A percentile compares a stretch with the other conserved stretches of the same genome.
These are phyloP conservation scores for Collybia sordida DNA, from an alignment of 768 basidiomycete genomes.

Conservation along the genomic window DNA sequence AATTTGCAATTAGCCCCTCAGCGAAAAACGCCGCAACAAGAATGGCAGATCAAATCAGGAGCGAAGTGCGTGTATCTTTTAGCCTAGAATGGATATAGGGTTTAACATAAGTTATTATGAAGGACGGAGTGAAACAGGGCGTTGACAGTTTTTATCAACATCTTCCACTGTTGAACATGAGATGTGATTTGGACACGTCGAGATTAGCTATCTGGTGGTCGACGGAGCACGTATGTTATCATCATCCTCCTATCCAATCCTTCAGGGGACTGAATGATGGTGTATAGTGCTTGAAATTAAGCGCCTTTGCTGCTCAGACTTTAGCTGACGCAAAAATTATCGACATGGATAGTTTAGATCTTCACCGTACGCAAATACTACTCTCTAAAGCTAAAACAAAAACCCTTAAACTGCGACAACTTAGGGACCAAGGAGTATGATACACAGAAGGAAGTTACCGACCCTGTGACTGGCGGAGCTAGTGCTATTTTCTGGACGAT, in stretches of 20 bases:
- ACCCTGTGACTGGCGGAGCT: constrained; percentile 44
- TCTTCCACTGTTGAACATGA: constrained; percentile 60
- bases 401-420: neutral
- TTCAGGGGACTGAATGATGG: neutral
- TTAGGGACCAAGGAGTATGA: constrained; percentile 45
- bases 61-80: constrained; percentile 37
- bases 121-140: constrained; percentile 49
- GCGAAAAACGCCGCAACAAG: constrained; percentile 48
- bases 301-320: constrained; percentile 52
- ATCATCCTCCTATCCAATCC: neutral
- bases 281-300: constrained; percentile 46
- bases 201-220: constrained; percentile 62
- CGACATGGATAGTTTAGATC: constrained; percentile 41
- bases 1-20: constrained; percentile 40
- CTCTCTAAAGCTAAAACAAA: neutral
- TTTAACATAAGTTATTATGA: neutral
- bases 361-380: constrained; percentile 41
- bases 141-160: constrained; percentile 60
- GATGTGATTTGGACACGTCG: constrained; percentile 56
- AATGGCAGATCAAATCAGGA: constrained; percentile 50
- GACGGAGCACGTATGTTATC: constrained; percentile 37
- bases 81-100: neutral
- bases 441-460: constrained; percentile 32
- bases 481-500: constrained; percentile 51
- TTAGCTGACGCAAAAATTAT: constrained; percentile 44